Evolutionary conservation across 768 basidiomycete genomes (phyloP), one percentile per base, ranked within the genome.

Genomic region (Sarcodon sp.): DNA sequence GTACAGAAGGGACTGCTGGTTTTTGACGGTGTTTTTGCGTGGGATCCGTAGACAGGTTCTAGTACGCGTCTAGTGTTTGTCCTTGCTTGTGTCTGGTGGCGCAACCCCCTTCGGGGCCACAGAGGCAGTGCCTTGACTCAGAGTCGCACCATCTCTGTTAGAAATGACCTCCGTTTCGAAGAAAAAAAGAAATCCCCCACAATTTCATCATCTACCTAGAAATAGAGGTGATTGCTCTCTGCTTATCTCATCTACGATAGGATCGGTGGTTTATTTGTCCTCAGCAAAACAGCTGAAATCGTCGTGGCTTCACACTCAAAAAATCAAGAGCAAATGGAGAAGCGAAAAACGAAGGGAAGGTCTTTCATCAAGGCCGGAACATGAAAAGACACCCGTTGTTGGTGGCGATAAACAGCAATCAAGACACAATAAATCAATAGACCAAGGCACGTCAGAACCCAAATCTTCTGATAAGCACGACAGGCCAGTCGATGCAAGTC

Each of bases 281-380:
- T 9, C 54, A 90, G 90, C 91, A 15, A 85, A 77, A 61, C 81
- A 79, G 55, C 69, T 93, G 50, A 93, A 90, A 64, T 73, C 77
- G 59, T 72, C 77, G 50, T 92, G 91, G 79, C 73, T 93, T 8
- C 72, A 83, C 48, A 79, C 73, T 51, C 73, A 73, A 50, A 89
- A 88, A 65, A 75, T 88, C 48, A 85, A 82, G 57, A 77, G 74
- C 54, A 75, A 83, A 66, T 90, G 87, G 84, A 83, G 75, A 57
- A 69, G 76, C 34, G 70, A 85, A 66, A 86, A 83, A 66, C 72
- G 72, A 50, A 69, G 65, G 59, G 69, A 71, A 50, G 69, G 66
- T 13, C 54, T 69, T 18, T 49, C 21, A 27, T 54, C 31, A 47
- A 58, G 7, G 18, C 49, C 15, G 47, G 48, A 33, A 33, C 51